These are phyloP conservation scores for Globisporangium radiosum DNA, from an alignment of 352 stramenopile species.

Conservation along the genomic window DNA sequence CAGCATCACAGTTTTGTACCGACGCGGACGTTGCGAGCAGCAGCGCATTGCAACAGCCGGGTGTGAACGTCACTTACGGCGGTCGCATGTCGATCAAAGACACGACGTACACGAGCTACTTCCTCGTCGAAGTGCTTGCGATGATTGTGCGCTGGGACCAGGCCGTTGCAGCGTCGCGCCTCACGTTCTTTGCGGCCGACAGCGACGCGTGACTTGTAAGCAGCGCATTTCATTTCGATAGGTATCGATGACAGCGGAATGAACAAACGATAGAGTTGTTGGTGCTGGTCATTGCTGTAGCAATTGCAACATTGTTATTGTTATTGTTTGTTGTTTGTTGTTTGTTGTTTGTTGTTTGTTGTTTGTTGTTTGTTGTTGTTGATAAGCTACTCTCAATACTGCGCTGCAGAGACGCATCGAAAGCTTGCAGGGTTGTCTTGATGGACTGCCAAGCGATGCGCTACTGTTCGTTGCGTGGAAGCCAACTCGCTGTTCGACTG, in stretches of 20 bases:
- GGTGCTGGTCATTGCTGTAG: too few relatives aligned
- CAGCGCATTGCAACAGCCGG: not conserved
- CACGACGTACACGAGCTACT: conserved; percentile 20
- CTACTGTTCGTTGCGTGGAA: too few relatives aligned
- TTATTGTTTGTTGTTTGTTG: not conserved
- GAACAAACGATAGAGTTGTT: too few relatives aligned
- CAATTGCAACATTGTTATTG: too few relatives aligned
- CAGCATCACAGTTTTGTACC: too few relatives aligned
- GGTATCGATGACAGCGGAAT: not conserved
- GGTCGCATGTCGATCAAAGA: conserved; percentile 42
- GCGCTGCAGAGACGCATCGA: conserved; percentile 5
- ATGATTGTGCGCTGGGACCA: conserved; percentile 19
- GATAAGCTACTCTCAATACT: too few relatives aligned
- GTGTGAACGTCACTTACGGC: conserved; percentile 36
- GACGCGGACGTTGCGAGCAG: too few relatives aligned
- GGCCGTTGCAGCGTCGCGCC: conserved; percentile 8
- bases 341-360: too few relatives aligned
- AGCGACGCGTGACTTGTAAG: not conserved
- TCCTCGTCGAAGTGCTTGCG: conserved; percentile 14
- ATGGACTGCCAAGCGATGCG: too few relatives aligned
- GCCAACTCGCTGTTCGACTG: not conserved
- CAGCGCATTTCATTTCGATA: not conserved
- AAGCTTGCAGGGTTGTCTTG: not conserved
- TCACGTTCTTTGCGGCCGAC: conserved; percentile 8
- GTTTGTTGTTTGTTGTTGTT: too few relatives aligned